These are phyloP conservation scores for Salvia miltiorrhiza DNA, from an alignment of 257 asterid species.

Conservation along the genomic window DNA sequence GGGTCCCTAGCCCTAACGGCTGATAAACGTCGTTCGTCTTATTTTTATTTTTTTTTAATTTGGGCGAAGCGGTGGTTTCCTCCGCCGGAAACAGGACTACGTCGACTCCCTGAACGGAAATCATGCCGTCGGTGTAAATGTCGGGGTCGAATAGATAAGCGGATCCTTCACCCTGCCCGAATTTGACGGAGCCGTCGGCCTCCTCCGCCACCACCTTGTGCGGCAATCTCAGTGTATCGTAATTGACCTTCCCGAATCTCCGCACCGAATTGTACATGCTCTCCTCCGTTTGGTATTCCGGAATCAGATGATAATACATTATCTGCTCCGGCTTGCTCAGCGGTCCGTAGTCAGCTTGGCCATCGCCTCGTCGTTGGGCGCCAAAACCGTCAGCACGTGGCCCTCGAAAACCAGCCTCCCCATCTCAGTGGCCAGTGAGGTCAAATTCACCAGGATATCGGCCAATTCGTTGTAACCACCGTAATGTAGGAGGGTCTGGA, in stretches of 20 bases:
- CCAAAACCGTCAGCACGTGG: conserved; percentile 70
- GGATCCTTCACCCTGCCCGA: too few species aligned
- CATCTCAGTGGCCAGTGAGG: conserved; percentile 88
- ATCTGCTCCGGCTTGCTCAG: conserved; percentile 74
- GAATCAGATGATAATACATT: too few species aligned
- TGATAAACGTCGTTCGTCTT: too few species aligned
- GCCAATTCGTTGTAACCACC: conserved; percentile 96
- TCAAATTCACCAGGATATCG: conserved; percentile 74
- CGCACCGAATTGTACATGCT: too few species aligned
- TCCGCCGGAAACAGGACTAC: conserved; percentile 72
- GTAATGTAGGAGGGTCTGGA: conserved; percentile 78
- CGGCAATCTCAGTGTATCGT: too few species aligned
- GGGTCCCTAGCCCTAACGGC: too few species aligned
- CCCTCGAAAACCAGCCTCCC: conserved; percentile 89
- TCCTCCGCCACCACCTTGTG: too few species aligned
- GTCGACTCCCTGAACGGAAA: conserved; percentile 93
- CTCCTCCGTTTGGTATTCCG: conserved; percentile 96
- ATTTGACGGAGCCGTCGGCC: too few species aligned
- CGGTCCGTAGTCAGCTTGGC: conserved; percentile 80
- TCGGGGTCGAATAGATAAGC: conserved; percentile 97
- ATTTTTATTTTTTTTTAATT: too few species aligned
- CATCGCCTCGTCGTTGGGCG: conserved; percentile 97
- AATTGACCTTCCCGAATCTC: too few species aligned
- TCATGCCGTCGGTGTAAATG: conserved; percentile 88
- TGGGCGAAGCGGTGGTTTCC: too few species aligned